A percentile compares a stretch with the other conserved stretches of the same genome.
These are phyloP conservation scores for Salvia sclarea DNA, from an alignment of 305 asterid species.

Conservation along the genomic window DNA sequence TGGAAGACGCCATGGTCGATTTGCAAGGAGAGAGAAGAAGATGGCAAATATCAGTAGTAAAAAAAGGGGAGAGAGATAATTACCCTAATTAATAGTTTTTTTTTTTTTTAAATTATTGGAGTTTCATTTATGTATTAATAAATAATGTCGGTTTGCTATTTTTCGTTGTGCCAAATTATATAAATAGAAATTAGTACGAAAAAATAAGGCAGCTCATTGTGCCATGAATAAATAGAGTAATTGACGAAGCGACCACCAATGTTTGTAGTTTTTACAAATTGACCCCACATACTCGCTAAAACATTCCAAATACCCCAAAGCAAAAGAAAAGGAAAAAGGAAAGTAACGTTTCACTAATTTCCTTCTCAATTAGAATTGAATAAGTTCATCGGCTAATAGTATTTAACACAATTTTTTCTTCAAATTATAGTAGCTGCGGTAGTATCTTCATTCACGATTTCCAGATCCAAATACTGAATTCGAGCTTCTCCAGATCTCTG, in stretches of 20 bases:
- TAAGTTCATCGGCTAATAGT: constrained; percentile 1
- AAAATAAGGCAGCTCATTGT: not conserved
- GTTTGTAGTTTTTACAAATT: not conserved
- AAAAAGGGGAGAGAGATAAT: not conserved
- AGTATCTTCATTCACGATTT: constrained; percentile 16
- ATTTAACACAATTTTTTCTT: constrained; percentile 19
- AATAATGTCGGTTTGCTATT: too few relatives aligned
- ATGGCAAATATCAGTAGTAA: not conserved
- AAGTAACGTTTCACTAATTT: not conserved
- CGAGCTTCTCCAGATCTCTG: constrained; percentile 40
- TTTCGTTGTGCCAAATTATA: too few relatives aligned
- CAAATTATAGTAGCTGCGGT: constrained; percentile 21
- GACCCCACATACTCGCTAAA: not conserved
- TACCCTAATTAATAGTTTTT: not conserved
- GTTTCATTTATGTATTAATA: too few relatives aligned
- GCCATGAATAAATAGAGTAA: too few relatives aligned
- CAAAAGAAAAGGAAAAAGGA: not conserved
- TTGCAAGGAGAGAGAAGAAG: not conserved
- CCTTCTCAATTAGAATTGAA: constrained; percentile 4
- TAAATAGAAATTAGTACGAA: too few relatives aligned
- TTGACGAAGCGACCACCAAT: constrained; percentile 2
- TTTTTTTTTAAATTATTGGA: too few relatives aligned
- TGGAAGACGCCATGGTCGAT: constrained; percentile 35
- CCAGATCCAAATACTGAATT: constrained; percentile 39
- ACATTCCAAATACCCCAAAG: not conserved